Evolutionary conservation across 768 basidiomycete genomes (phyloP), one percentile per base, ranked within the genome.

Genomic region (Termitomyces heimii): DNA sequence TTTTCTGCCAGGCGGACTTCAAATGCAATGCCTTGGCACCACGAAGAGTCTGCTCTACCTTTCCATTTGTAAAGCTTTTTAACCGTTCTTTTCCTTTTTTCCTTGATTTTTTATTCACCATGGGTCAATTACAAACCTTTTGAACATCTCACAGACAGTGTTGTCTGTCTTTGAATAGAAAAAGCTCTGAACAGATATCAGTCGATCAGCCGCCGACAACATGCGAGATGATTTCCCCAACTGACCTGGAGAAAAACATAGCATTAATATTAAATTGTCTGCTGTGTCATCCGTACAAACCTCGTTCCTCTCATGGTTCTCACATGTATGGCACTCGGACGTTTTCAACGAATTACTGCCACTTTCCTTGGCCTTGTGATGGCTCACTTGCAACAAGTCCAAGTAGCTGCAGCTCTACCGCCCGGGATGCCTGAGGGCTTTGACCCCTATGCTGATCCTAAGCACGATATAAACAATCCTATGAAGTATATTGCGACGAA

Each of bases 401-500:
- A 42, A 29, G 49, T 52, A 12, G 31, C 42, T 50, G 55, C 48
- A 20, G 28, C 40, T 24, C 20, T 56, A 20, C 43, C 54, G 10
- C 44, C 54, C 10, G 45, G 44, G 18, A 26, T 7, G 1, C 55
- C 55, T 24, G 48, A 31, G 34, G 48, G 35, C 5, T 56, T 14
- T n/a, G 67, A 82, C 60, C 77, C 79, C 24, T 79, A 75, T 57
- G 63, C 65, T 5, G 78, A 83, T 65, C 84, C 82, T 0, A 74
- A 72, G 62, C 42, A 82, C 63, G 82, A 85, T 60, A 75, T 70
- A 0, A 73, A 74, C 64, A 84, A 85, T 61, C 77, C 77, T 8
- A 65, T 85, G 39, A 72, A 71, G 55, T 85, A 84, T 63, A 85
- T 85, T 54, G 73, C 80, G 1, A 80, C 76, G 28, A 80, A 85